A percentile compares a stretch with the other conserved stretches of the same genome.
These are phyloP conservation scores for Lentinula lateritia DNA, from an alignment of 768 basidiomycete genomes.

Conservation along the genomic window DNA sequence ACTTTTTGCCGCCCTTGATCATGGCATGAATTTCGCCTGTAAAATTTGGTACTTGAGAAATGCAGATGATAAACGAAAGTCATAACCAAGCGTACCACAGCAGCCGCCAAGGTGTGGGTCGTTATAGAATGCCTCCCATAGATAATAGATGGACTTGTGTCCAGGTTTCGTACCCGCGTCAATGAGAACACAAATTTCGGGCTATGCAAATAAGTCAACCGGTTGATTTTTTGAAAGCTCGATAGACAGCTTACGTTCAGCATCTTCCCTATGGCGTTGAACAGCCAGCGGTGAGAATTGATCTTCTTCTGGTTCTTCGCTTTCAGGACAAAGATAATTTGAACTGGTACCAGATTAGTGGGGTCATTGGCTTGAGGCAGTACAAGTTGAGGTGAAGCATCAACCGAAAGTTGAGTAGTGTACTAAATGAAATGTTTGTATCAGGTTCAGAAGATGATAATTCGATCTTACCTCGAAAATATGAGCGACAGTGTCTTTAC, in stretches of 20 bases:
- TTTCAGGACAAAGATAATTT: constrained; percentile 87
- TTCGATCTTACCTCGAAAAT: constrained; percentile 75
- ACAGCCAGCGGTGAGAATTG: constrained; percentile 93
- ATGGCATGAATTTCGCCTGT: constrained; percentile 84
- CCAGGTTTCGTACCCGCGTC: constrained; percentile 97
- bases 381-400: constrained; percentile 84
- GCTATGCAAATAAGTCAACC: constrained; percentile 34
- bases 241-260: constrained; percentile 46
- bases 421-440: constrained; percentile 47
- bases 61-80: background rate
- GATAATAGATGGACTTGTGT: constrained; percentile 91
- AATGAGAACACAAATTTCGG: constrained; percentile 87
- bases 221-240: background rate
- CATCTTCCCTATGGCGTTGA: constrained; percentile 86
- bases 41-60: background rate
- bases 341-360: constrained; percentile 90
- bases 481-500: constrained; percentile 86
- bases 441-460: constrained; percentile 6
- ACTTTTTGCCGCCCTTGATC: constrained; percentile 89
- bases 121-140: constrained; percentile 91
- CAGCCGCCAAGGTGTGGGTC: constrained; percentile 76
- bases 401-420: constrained; percentile 93
- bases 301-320: constrained; percentile 96
- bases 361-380: constrained; percentile 86
- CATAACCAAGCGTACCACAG: constrained; percentile 47